These are phyloP conservation scores for Globisporangium echinulatum DNA, from an alignment of 352 stramenopile species.

Conservation along the genomic window DNA sequence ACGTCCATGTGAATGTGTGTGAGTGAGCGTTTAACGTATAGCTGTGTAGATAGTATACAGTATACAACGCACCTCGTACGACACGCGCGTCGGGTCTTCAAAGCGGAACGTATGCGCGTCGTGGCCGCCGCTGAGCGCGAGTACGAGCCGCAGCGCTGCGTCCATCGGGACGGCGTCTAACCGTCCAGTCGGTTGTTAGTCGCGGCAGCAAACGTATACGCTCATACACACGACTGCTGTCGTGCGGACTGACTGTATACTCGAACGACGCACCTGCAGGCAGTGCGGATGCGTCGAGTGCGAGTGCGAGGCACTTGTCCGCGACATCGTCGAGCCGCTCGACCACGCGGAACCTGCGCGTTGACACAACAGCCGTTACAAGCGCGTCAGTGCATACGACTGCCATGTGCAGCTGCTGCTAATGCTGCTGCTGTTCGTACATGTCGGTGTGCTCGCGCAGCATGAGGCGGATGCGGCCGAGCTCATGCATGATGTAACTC, in stretches of 20 bases:
- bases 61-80: slow-evolving; percentile 7
- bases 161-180: slow-evolving; percentile 19
- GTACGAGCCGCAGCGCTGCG: slow-evolving; percentile 39
- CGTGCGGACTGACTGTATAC: too few species aligned
- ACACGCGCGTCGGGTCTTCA: slow-evolving; percentile 34
- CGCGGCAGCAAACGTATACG: background rate
- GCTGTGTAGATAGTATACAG: background rate
- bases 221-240: too few species aligned
- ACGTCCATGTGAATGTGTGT: background rate
- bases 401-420: too few species aligned
- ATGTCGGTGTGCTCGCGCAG: slow-evolving; percentile 11
- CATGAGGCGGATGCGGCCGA: slow-evolving; percentile 10
- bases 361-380: background rate
- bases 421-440: background rate
- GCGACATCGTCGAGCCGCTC: slow-evolving; percentile 28
- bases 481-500: background rate
- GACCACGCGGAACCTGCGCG: slow-evolving; percentile 22
- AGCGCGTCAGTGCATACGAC: background rate
- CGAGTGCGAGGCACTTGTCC: slow-evolving; percentile 24
- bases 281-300: slow-evolving; percentile 5
- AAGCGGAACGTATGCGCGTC: slow-evolving; percentile 57
- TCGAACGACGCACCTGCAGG: slow-evolving; percentile 4
- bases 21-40: background rate
- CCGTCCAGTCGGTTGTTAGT: too few species aligned
- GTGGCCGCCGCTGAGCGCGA: slow-evolving; percentile 44